phyloP scores from a whole-genome alignment of 2,329 filamentous ascomycete species.

The Pestalotiopsis sp. region DNA sequence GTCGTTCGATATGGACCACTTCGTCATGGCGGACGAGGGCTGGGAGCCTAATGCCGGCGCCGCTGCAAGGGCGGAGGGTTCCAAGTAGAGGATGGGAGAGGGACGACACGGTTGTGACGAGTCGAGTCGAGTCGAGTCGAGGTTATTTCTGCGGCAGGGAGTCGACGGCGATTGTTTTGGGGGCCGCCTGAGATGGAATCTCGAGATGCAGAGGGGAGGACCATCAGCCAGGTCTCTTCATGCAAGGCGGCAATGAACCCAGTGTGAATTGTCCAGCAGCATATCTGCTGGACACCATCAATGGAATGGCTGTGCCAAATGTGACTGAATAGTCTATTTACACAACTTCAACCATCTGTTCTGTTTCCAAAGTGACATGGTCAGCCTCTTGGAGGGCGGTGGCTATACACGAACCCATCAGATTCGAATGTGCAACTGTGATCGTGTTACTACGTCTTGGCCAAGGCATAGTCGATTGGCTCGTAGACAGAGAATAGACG shows the following conservation, averaged over 20 bases:
- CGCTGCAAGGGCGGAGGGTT: neutral
- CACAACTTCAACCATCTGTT: neutral
- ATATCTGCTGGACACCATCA: too few relatives aligned
- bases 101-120: neutral
- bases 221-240: too few relatives aligned
- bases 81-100: neutral
- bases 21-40: slow-evolving; percentile 28
- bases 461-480: neutral
- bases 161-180: neutral
- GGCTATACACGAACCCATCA: neutral
- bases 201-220: neutral
- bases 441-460: neutral
- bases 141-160: neutral
- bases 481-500: neutral
- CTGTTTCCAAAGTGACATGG: neutral
- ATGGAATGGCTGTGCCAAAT: neutral
- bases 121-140: neutral
- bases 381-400: neutral
- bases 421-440: neutral
- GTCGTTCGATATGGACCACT: slow-evolving; percentile 27
- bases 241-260: too few relatives aligned
- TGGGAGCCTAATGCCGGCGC: slow-evolving; percentile 25
- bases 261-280: too few relatives aligned
- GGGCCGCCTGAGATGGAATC: neutral
- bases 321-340: too few relatives aligned